These are phyloP conservation scores for Candida sp. DNA, from an alignment of 1,139 yeast genomes.

Conservation along the genomic window DNA sequence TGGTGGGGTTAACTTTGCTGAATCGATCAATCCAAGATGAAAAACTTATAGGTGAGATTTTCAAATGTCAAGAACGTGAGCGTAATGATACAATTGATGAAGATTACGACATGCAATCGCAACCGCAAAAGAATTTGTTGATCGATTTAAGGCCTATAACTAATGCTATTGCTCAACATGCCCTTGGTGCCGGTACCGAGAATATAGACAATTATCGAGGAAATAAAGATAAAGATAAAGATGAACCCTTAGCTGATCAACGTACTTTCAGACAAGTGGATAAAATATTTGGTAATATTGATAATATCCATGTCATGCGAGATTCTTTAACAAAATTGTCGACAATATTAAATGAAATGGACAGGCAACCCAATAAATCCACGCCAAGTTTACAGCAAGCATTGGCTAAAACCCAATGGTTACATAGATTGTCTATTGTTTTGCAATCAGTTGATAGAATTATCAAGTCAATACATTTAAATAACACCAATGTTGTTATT, in stretches of 20 bases:
- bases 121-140: slow-evolving; percentile 62
- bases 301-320: slow-evolving; percentile 93
- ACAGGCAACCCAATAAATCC: slow-evolving; percentile 37
- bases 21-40: slow-evolving; percentile 92
- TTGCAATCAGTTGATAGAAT: slow-evolving; percentile 77
- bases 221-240: slow-evolving; percentile 6
- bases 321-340: slow-evolving; percentile 70
- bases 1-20: slow-evolving; percentile 82
- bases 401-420: slow-evolving; percentile 74
- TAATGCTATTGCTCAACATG: slow-evolving; percentile 96
- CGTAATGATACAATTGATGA: slow-evolving; percentile 14
- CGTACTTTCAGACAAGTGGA: slow-evolving; percentile 26
- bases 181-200: slow-evolving; percentile 96
- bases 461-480: slow-evolving; percentile 74
- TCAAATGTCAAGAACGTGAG: slow-evolving; percentile 43
- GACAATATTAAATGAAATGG: slow-evolving; percentile 66
- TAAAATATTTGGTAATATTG: slow-evolving; percentile 84
- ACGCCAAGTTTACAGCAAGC: slow-evolving; percentile 35
- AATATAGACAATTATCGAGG: slow-evolving; percentile 79
- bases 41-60: slow-evolving; percentile 69
- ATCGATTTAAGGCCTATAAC: slow-evolving; percentile 92
- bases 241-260: slow-evolving; percentile 2
- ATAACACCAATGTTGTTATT: slow-evolving; percentile 76
- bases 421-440: slow-evolving; percentile 65
- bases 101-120: slow-evolving; percentile 19